Percentiles rank a stretch among this genome's conserved stretches.
phyloP scores from a whole-genome alignment of 2,329 filamentous ascomycete species.

The Exophiala phaeomuriformis region DNA sequence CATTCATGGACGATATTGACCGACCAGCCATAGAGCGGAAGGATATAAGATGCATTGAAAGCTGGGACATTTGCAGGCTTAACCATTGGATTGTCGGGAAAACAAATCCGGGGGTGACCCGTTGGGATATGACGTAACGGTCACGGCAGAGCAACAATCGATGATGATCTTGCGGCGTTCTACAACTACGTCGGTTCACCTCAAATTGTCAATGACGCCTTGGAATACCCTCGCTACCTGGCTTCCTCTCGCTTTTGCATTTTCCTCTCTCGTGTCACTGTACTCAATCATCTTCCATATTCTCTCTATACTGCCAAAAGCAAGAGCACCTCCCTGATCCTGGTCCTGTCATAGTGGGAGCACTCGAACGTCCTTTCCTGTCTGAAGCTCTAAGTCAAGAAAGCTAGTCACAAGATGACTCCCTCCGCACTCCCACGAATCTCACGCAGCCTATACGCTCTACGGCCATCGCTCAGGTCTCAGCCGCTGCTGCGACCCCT shows the following conservation, averaged over 20 bases:
- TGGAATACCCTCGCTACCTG: background rate
- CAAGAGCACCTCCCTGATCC: background rate
- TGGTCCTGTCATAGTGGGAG: background rate
- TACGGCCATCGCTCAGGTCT: background rate
- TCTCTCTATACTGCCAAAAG: background rate
- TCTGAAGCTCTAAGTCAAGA: background rate
- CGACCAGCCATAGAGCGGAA: too few species aligned
- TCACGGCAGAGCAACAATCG: background rate
- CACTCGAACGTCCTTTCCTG: background rate
- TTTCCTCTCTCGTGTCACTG: background rate
- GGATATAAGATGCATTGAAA: too few species aligned
- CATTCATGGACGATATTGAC: too few species aligned
- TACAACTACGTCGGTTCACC: too few species aligned
- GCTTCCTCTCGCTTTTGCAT: background rate
- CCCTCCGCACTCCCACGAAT: background rate
- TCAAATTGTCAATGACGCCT: too few species aligned
- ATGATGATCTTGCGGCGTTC: background rate
- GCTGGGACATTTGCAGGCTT: too few species aligned
- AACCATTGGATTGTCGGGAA: background rate
- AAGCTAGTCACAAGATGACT: background rate
- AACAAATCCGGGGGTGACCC: background rate
- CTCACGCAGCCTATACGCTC: background rate
- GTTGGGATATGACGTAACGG: background rate
- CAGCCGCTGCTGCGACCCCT: conserved; percentile 5
- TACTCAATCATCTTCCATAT: background rate